Percentiles rank a stretch among this genome's conserved stretches.
phyloP scores from a whole-genome alignment of 257 asterid genomes.

The Solanum chilense region DNA sequence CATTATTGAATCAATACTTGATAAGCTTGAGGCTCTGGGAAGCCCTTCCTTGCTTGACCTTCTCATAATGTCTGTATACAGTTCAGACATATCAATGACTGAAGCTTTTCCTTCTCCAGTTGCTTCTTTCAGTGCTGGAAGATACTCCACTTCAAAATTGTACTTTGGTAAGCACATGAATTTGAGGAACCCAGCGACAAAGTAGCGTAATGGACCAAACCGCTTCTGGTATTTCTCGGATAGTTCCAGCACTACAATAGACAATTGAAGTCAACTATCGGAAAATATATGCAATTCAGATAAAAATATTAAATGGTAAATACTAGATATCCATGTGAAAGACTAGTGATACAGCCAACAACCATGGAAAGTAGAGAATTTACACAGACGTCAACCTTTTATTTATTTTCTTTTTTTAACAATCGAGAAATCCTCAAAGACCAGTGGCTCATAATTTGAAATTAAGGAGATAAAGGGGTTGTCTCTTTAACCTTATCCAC shows the following conservation, averaged over 20 bases:
- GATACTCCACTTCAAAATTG: slow-evolving; percentile 84
- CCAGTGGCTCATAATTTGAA: background rate
- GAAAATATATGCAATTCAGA: background rate
- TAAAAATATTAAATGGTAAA: background rate
- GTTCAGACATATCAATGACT: slow-evolving; percentile 73
- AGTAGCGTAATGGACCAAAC: slow-evolving; percentile 90
- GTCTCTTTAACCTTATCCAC: background rate
- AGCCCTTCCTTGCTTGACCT: slow-evolving; percentile 94
- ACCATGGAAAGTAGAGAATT: background rate
- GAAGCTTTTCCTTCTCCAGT: slow-evolving; percentile 38
- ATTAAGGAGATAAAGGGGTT: background rate
- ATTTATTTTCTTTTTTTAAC: background rate
- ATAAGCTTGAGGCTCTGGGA: slow-evolving; percentile 90
- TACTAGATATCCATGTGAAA: background rate
- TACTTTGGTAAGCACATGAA: slow-evolving; percentile 90
- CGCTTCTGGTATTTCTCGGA: slow-evolving; percentile 90
- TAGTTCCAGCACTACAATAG: slow-evolving; percentile 73
- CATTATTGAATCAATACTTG: slow-evolving; percentile 94
- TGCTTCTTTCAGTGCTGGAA: slow-evolving; percentile 51
- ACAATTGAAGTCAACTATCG: background rate
- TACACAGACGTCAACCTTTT: background rate
- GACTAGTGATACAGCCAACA: background rate
- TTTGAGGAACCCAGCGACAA: slow-evolving; percentile 93
- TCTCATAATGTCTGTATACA: slow-evolving; percentile 86
- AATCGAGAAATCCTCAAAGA: background rate